These are phyloP conservation scores for Microbotryum silenes-acaulis DNA, from an alignment of 1,284 basidiomycete species.

Conservation along the genomic window DNA sequence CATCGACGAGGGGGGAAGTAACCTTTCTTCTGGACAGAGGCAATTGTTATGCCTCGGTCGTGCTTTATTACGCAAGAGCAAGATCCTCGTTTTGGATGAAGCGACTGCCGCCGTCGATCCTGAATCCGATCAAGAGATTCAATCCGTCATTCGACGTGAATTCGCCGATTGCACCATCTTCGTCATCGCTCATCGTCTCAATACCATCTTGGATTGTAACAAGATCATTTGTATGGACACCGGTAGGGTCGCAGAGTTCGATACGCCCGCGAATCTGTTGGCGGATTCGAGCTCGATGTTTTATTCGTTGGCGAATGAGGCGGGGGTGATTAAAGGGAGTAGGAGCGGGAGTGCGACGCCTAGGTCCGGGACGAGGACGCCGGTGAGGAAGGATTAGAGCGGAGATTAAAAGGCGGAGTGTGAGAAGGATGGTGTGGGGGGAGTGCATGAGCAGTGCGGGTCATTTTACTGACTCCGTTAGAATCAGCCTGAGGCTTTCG, in stretches of 20 bases:
- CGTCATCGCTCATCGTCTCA: conserved; percentile 27
- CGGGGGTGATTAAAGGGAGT: not conserved
- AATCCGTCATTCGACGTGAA: conserved; percentile 34
- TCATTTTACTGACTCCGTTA: no score
- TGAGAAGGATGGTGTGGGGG: no score
- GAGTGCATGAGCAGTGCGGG: no score
- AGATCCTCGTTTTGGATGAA: conserved; percentile 78
- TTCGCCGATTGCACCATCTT: conserved; percentile 27
- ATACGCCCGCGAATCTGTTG: conserved; percentile 31
- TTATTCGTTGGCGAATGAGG: conserved; percentile 12
- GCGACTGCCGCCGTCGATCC: conserved; percentile 40
- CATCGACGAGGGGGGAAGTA: conserved; percentile 41
- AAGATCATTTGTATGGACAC: conserved; percentile 39
- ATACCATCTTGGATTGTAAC: conserved; percentile 34
- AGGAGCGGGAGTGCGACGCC: not conserved
- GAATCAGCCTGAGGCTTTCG: no score
- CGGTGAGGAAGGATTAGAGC: conserved; percentile 1
- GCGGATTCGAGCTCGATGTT: conserved; percentile 9
- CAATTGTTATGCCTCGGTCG: conserved; percentile 49
- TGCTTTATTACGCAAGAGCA: conserved; percentile 62
- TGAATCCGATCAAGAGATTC: conserved; percentile 29
- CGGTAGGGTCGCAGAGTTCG: conserved; percentile 33
- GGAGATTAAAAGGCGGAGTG: no score
- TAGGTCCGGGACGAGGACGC: conserved; percentile 1
- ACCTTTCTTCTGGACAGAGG: conserved; percentile 73